Percentiles rank a stretch among this genome's conserved stretches.
phyloP scores from a whole-genome alignment of 441 rosid species.

The Dalechampia spathulata region DNA sequence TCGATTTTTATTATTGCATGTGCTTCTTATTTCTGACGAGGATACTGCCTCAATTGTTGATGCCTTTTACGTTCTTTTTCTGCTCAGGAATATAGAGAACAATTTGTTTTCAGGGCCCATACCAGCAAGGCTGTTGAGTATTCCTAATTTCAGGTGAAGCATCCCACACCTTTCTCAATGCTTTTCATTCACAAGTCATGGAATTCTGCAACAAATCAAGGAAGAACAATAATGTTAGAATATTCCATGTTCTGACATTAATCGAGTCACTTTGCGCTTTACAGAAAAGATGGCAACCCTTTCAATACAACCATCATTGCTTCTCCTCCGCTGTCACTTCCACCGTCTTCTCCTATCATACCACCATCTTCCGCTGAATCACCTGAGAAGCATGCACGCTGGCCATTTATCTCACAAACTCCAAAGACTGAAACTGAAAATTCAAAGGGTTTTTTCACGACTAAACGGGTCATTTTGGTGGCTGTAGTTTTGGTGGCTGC shows the following conservation, averaged over 20 bases:
- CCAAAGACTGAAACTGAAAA: constrained; percentile 28
- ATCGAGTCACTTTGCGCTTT: constrained; percentile 9
- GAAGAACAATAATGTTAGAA: not conserved
- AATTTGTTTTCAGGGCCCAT: constrained; percentile 89
- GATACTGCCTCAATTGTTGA: too few relatives aligned
- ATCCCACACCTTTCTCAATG: too few relatives aligned
- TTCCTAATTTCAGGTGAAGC: constrained; percentile 75
- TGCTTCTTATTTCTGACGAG: constrained; percentile 20
- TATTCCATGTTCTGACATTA: not conserved
- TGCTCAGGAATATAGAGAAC: constrained; percentile 66
- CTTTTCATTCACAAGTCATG: not conserved
- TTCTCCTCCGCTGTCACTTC: constrained; percentile 42
- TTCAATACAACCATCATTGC: constrained; percentile 68
- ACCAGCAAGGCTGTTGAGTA: constrained; percentile 50
- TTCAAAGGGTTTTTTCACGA: constrained; percentile 32
- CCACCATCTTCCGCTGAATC: constrained; percentile 38
- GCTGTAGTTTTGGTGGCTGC: constrained; percentile 33
- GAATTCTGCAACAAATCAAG: not conserved
- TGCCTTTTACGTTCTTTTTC: constrained; percentile 18
- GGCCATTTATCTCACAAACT: constrained; percentile 31
- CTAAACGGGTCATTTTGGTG: constrained; percentile 33
- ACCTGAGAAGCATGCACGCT: constrained; percentile 27
- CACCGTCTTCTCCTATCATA: constrained; percentile 37
- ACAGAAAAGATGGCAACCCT: constrained; percentile 90
- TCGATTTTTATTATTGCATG: not conserved